Base-by-base conservation (phyloP, 495 filamentous ascomycete species). In the Daldinia loculata region DNA sequence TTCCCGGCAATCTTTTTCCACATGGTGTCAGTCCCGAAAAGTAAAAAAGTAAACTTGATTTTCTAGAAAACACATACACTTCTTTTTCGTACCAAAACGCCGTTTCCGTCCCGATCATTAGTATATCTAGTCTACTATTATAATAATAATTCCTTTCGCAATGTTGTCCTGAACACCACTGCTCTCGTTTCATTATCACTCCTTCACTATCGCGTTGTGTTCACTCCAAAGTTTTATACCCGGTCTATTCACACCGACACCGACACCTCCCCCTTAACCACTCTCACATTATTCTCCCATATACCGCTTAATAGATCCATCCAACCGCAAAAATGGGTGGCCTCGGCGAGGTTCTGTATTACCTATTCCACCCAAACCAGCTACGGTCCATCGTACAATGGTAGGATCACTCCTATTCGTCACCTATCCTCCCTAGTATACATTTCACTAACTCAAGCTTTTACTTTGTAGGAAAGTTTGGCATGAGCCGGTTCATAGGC, bases 311-410 rank as follows among this genome's bases (percentile, higher is more conserved):
- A 24, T 56, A 50, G 19, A 60, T 24, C 57, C 56, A 19, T 22
- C 39, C 24, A 72, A 55, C 24, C 52, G 45, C 56, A 60, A 82
- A 72, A 22, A 85, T 86, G 84, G 83, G 75, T 43, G 75, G 75
- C 61, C 76, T 81, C 43, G 75, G 70, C 56, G 86, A 90, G 69
- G 78, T 89, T 69, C 67, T 92, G 67, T 97, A 98, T 81, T 94
- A 89, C 75, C 77, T 85, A 63, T 82, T 92, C 67, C 95, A 98
- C 78, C 89, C 91, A 4, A 82, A 85, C 59, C 87, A 99, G 81
- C 81, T 98, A 75, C 88, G 94, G 71, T 82, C 90, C 27, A 93
- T 99, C 48, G 82, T 97, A 59, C 95, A 99, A 92, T 99, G 95
- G 95, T 97, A 84, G 30, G 84, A 22, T 11, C 32, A 15, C 45